phyloP scores from a whole-genome alignment of 371 early-diverging fungal genomes.

The Zancudomyces culisetae region DNA sequence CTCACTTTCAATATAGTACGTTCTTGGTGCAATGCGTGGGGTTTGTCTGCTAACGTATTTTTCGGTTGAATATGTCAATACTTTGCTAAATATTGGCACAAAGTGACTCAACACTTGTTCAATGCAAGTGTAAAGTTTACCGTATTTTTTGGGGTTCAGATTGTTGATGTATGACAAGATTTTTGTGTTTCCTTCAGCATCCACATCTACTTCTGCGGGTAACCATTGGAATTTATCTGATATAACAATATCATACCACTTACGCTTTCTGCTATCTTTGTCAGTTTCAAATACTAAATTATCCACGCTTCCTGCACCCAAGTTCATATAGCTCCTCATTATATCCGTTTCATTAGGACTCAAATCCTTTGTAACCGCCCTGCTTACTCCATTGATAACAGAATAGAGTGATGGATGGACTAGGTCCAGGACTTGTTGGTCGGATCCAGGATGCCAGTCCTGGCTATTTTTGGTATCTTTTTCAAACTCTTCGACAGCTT shows the following conservation, averaged over 20 bases:
- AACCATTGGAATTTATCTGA: constrained; percentile 28
- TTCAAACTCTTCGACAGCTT: constrained; percentile 13
- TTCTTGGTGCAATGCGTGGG: too few relatives aligned
- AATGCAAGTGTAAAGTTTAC: constrained; percentile 18
- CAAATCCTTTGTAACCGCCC: background rate
- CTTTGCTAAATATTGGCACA: too few relatives aligned
- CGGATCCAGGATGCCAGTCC: constrained; percentile 32
- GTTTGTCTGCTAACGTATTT: too few relatives aligned
- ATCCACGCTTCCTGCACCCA: background rate
- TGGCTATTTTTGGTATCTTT: constrained; percentile 11
- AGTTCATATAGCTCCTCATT: background rate
- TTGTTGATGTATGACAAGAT: constrained; percentile 36
- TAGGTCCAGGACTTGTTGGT: constrained; percentile 32
- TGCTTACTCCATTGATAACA: background rate
- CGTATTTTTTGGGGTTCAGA: constrained; percentile 26
- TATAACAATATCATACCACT: background rate
- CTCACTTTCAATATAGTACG: too few relatives aligned
- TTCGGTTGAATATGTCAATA: too few relatives aligned
- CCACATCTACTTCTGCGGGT: constrained; percentile 28
- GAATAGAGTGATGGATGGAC: constrained; percentile 40
- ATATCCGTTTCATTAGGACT: background rate
- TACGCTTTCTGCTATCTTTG: background rate
- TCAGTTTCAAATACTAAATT: background rate
- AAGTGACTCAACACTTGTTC: background rate
- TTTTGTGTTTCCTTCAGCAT: constrained; percentile 10